Evolutionary conservation across 2,329 filamentous ascomycete genomes (phyloP).

Genomic region (Alternaria sp.): DNA sequence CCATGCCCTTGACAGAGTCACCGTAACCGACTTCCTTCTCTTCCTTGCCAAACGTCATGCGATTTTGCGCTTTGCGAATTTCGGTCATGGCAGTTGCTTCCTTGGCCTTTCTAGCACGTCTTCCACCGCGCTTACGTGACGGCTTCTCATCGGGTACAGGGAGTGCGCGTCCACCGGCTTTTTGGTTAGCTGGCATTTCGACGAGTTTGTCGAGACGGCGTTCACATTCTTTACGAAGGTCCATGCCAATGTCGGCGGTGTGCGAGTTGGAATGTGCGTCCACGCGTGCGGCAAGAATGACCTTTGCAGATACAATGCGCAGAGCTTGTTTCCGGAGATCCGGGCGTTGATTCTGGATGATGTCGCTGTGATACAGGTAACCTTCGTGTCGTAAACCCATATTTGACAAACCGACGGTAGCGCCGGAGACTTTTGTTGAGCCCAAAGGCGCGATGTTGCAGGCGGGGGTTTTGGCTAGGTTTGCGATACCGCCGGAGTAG

Average conservation of each 20-base stretch:
- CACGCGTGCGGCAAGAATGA: slow-evolving; percentile 90
- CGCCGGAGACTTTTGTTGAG: slow-evolving; percentile 82
- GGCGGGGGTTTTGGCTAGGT: slow-evolving; percentile 88
- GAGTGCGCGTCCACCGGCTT: slow-evolving; percentile 64
- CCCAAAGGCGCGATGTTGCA: slow-evolving; percentile 93
- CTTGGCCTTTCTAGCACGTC: slow-evolving; percentile 91
- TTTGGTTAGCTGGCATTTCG: slow-evolving; percentile 89
- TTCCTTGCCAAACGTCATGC: slow-evolving; percentile 94
- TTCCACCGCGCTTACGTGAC: slow-evolving; percentile 87
- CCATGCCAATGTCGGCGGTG: slow-evolving; percentile 83
- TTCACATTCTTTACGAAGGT: slow-evolving; percentile 81
- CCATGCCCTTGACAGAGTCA: slow-evolving; percentile 84
- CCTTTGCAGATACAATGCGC: slow-evolving; percentile 91
- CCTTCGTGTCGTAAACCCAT: slow-evolving; percentile 90
- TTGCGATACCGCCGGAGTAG: slow-evolving; percentile 85
- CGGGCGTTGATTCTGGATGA: slow-evolving; percentile 83
- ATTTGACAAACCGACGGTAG: slow-evolving; percentile 85
- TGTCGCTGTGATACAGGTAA: slow-evolving; percentile 89
- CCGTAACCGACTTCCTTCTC: slow-evolving; percentile 94
- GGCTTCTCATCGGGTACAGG: slow-evolving; percentile 81
- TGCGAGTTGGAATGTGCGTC: slow-evolving; percentile 84
- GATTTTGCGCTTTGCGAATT: slow-evolving; percentile 92
- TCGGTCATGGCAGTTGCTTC: slow-evolving; percentile 98
- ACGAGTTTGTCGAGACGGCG: slow-evolving; percentile 91
- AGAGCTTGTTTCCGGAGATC: slow-evolving; percentile 93